Percentiles rank a stretch among this genome's conserved stretches.
These are phyloP conservation scores for Corylus heterophylla DNA, from an alignment of 306 rosid genomes.

Conservation along the genomic window DNA sequence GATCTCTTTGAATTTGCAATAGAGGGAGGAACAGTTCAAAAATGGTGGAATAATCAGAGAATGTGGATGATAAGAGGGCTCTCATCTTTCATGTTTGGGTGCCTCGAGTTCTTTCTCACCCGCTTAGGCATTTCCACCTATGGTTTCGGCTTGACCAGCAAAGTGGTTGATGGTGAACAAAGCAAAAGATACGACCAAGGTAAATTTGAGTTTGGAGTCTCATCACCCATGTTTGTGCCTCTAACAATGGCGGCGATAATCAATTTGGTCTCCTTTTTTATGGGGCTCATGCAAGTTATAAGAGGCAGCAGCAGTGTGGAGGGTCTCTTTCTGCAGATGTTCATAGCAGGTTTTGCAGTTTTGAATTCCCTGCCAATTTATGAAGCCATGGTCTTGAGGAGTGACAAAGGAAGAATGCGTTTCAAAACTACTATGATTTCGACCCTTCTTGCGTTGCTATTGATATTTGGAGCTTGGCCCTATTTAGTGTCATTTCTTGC, in stretches of 20 bases:
- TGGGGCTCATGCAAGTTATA: conserved; percentile 13
- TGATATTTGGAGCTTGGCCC: too few species aligned
- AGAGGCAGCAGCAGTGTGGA: conserved; percentile 13
- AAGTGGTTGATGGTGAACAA: conserved; percentile 35
- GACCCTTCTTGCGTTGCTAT: background rate
- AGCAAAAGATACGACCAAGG: conserved; percentile 46
- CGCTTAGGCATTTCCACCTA: conserved; percentile 25
- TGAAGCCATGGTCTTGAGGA: conserved; percentile 33
- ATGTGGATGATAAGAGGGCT: conserved; percentile 45
- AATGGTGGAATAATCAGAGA: conserved; percentile 58
- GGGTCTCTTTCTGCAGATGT: conserved; percentile 24
- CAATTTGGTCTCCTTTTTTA: conserved; percentile 32
- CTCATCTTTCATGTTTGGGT: conserved; percentile 31
- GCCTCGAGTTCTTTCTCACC: conserved; percentile 16
- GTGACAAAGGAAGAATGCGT: conserved; percentile 34
- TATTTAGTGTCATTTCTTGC: too few species aligned
- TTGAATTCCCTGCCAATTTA: conserved; percentile 36
- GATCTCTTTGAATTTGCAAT: conserved; percentile 32
- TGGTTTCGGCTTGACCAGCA: conserved; percentile 42
- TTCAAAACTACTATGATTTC: conserved; percentile 9
- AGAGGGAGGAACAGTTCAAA: conserved; percentile 29
- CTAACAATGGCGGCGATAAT: conserved; percentile 30
- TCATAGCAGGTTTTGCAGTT: conserved; percentile 31
- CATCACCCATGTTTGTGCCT: conserved; percentile 40
- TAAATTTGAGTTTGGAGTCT: conserved; percentile 37